Evolutionary conservation across 2,329 filamentous ascomycete species (phyloP).

Genomic region (Lasiodiplodia sp.): DNA sequence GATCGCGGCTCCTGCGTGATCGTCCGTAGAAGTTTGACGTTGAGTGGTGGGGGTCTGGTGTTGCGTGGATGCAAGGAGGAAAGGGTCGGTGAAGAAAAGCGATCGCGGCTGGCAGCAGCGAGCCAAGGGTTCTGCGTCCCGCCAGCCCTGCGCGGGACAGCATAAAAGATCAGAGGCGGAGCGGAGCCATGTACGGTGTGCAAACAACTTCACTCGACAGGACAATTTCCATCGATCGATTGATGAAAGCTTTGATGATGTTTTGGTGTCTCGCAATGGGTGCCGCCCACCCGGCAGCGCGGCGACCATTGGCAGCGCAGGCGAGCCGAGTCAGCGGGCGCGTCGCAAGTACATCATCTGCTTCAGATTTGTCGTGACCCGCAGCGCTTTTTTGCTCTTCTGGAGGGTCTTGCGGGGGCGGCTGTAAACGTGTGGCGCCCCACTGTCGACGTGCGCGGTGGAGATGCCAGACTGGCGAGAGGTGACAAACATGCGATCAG

Average conservation of each 20-base stretch:
- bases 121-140: constrained; percentile 14
- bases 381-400: constrained; percentile 14
- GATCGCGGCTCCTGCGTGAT: constrained; percentile 25
- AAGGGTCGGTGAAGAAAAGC: constrained; percentile 18
- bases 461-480: constrained; percentile 27
- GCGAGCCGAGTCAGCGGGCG: constrained; percentile 22
- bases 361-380: constrained; percentile 27
- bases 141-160: constrained; percentile 10
- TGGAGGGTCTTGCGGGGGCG: constrained; percentile 25
- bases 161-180: constrained; percentile 1
- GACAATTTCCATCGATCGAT: constrained; percentile 12
- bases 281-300: neutral
- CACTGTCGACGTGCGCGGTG: constrained; percentile 26
- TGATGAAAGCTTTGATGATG: constrained; percentile 6
- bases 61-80: constrained; percentile 16
- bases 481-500: constrained; percentile 23
- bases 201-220: constrained; percentile 1
- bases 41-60: constrained; percentile 11
- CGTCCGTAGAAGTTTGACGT: constrained; percentile 17
- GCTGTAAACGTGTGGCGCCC: constrained; percentile 27
- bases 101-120: constrained; percentile 17
- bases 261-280: constrained; percentile 9
- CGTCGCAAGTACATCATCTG: constrained; percentile 25
- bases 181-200: constrained; percentile 23
- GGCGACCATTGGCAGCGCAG: constrained; percentile 11